Evolutionary conservation across 2,329 filamentous ascomycete species (phyloP), one percentile per base, ranked within the genome.

Genomic region (Aspergillus fijiensis): DNA sequence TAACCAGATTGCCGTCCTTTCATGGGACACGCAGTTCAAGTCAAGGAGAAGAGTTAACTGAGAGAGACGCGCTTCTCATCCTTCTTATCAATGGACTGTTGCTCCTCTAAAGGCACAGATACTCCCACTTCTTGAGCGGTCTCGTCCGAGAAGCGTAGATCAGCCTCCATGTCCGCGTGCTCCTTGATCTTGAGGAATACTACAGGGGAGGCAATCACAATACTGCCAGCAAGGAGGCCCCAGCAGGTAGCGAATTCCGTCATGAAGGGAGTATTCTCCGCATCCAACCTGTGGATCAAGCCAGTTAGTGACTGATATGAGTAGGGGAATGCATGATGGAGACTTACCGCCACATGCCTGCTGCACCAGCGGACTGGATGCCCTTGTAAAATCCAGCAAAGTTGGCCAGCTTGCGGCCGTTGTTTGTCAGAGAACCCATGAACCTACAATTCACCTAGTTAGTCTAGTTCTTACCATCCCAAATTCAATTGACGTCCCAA

Each of bases 341-440:
- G 45, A 69, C 75, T 67, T 74, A 77, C 74, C 68, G 74, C 79
- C 75, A 81, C 61, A 77, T 79, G 57, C 77, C 85, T 60, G 90
- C 92, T 3, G 88, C 87, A 68, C 91, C 92, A 19, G 90, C 91
- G n/a, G 90, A 94, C 76, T 96, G 92, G 65, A 96, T 90, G 54
- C 89, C 89, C 80, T 95, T 95, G 84, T 95, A 95, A 81, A 90
- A 93, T 63, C 91, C 93, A 48, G 92, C 90, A 71, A 94, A 89
- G 81, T 97, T 96, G 79, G 94, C 93, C 29, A 94, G 85, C 76
- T 92, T 94, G 75, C 93, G 91, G 62, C 90, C 87, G 64, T 94
- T 96, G 85, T 98, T 98, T 72, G 91, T 93, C 49, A 97, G 83
- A 7, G 93, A 86, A 54, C 94, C 94, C 89, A 98, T 96, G 80